These are phyloP conservation scores for Kwoniella bestiolae DNA, from an alignment of 768 basidiomycete species.

Conservation along the genomic window DNA sequence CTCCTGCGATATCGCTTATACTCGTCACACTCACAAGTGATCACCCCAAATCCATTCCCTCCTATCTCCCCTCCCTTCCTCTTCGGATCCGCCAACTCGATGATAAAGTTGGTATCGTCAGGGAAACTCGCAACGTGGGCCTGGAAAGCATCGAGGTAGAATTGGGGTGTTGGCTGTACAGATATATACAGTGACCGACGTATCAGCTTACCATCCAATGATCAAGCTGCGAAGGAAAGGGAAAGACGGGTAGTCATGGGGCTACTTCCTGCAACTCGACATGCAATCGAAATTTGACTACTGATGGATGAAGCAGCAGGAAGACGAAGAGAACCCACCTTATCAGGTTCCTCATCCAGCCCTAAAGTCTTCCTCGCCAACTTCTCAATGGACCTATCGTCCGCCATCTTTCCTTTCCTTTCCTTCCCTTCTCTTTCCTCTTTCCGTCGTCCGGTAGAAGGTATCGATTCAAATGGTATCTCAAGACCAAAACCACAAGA, in stretches of 20 bases:
- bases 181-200: too few relatives aligned
- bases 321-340: slow-evolving; percentile 20
- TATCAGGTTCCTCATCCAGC: slow-evolving; percentile 31
- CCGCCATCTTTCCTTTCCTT: background rate
- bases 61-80: slow-evolving; percentile 20
- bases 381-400: slow-evolving; percentile 56
- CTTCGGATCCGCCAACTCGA: slow-evolving; percentile 33
- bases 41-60: slow-evolving; percentile 45
- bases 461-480: too few relatives aligned
- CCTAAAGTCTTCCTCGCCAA: slow-evolving; percentile 29
- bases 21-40: slow-evolving; percentile 50
- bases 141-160: slow-evolving; percentile 11
- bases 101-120: slow-evolving; percentile 35
- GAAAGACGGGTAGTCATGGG: too few relatives aligned
- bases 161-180: slow-evolving; percentile 3
- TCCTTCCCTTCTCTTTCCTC: background rate
- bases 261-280: background rate
- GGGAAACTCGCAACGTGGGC: slow-evolving; percentile 6
- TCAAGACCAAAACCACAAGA: too few relatives aligned
- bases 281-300: background rate
- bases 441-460: background rate
- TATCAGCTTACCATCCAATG: background rate
- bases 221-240: too few relatives aligned
- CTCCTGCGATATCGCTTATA: too few relatives aligned
- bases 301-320: background rate